Conservation (phyloP, 345 rosid species). For the Rubroshorea leprosula region DNA sequence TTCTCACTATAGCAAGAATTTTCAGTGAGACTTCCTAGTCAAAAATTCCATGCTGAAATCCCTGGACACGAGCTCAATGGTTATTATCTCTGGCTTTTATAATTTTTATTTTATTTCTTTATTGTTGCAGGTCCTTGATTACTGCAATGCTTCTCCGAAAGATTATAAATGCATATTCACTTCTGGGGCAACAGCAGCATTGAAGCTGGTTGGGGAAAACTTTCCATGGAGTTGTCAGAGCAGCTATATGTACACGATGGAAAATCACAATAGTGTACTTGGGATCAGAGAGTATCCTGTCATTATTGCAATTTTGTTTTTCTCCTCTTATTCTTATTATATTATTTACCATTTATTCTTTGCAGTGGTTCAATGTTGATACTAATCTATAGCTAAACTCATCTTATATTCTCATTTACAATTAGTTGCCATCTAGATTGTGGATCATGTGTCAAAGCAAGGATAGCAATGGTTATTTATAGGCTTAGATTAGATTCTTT, state of each 20-base stretch:
- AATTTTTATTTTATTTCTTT: constrained; percentile 1
- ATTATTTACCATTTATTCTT: neutral
- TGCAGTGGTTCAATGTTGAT: neutral
- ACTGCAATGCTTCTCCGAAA: constrained; percentile 78
- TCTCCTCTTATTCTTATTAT: neutral
- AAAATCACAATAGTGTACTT: constrained; percentile 95
- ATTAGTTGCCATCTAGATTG: neutral
- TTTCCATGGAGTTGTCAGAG: constrained; percentile 79
- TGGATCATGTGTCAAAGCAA: neutral
- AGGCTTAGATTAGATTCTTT: neutral
- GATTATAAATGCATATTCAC: constrained; percentile 86
- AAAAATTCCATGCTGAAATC: neutral
- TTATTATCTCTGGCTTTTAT: neutral
- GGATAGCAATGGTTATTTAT: neutral
- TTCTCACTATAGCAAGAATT: neutral
- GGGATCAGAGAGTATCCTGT: constrained; percentile 96
- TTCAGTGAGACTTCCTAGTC: neutral
- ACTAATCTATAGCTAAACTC: neutral
- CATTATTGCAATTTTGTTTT: neutral
- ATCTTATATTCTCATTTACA: neutral
- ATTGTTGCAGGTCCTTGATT: constrained; percentile 64
- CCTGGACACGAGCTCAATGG: neutral
- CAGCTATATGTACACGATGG: constrained; percentile 76
- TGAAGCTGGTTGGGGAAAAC: constrained; percentile 88
- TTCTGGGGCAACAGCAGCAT: constrained; percentile 92